Conservation (phyloP, 2,329 filamentous ascomycete genomes). For the Delphinella strobiligena region DNA sequence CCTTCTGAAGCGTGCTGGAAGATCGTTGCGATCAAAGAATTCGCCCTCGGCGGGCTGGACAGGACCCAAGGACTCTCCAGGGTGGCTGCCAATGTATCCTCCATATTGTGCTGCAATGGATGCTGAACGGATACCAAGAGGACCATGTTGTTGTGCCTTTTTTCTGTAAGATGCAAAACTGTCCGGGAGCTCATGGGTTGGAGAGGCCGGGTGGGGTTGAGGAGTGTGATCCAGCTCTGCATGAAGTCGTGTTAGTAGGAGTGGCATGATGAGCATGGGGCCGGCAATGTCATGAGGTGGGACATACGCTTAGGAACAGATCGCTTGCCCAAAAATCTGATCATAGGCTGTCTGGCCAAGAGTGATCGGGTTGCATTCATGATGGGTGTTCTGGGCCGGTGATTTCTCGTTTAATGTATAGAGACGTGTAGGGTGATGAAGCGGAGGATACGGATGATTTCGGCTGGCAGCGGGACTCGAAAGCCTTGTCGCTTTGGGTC, state of each 20-base stretch:
- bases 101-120: constrained; percentile 16
- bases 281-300: background rate
- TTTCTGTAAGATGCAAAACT: constrained; percentile 68
- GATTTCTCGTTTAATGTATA: no score
- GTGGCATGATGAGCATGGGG: background rate
- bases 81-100: constrained; percentile 42
- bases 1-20: constrained; percentile 73
- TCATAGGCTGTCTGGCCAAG: constrained; percentile 38
- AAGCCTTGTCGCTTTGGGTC: no score
- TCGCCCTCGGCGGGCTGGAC: constrained; percentile 60
- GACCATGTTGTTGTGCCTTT: constrained; percentile 67
- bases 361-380: constrained; percentile 37
- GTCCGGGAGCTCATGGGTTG: constrained; percentile 50
- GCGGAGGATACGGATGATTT: background rate
- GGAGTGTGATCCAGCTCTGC: constrained; percentile 64
- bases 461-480: background rate
- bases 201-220: constrained; percentile 60
- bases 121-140: constrained; percentile 34
- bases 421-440: constrained; percentile 2
- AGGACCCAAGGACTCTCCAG: constrained; percentile 61
- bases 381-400: no score
- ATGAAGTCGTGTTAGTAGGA: background rate
- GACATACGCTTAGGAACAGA: constrained; percentile 28
- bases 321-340: constrained; percentile 39
- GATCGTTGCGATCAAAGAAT: constrained; percentile 80